phyloP scores from a whole-genome alignment of 805 yeast species.

The Ogataea parapolymorpha region DNA sequence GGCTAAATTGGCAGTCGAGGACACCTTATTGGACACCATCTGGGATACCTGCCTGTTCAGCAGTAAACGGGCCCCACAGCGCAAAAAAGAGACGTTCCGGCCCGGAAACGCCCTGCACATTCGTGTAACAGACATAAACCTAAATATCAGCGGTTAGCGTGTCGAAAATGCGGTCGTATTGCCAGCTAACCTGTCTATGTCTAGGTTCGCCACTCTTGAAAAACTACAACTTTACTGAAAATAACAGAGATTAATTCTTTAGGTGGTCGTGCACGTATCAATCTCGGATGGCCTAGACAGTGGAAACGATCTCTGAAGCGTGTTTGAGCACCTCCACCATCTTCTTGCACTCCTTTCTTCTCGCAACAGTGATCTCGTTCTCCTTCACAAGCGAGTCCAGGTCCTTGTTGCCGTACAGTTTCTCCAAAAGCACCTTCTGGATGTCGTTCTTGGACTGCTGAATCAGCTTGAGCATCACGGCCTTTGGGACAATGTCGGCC shows the following conservation, averaged over 20 bases:
- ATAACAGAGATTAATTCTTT: not conserved
- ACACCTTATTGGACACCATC: not conserved
- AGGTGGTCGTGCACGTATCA: conserved; percentile 2
- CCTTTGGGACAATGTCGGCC: conserved; percentile 92
- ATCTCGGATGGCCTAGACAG: conserved; percentile 40
- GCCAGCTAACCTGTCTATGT: not conserved
- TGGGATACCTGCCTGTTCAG: not conserved
- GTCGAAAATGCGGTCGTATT: not conserved
- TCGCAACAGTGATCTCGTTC: conserved; percentile 87
- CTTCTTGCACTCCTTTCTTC: conserved; percentile 90
- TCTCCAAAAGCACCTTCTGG: conserved; percentile 85
- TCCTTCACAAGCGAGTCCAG: conserved; percentile 81
- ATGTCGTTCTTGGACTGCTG: conserved; percentile 80
- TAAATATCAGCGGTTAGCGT: not conserved
- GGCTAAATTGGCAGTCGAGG: not conserved
- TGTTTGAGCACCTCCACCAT: conserved; percentile 91
- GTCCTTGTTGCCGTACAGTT: conserved; percentile 73
- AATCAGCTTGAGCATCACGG: conserved; percentile 89
- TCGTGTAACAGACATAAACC: not conserved
- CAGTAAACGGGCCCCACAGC: not conserved
- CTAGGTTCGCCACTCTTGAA: conserved; percentile 4
- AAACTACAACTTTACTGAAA: not conserved
- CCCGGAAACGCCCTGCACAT: not conserved
- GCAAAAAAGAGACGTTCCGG: not conserved
- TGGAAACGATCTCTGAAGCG: conserved; percentile 86